These are phyloP conservation scores for Luzula sylvatica DNA, from an alignment of 176 grass and related monocot genomes.

Conservation along the genomic window DNA sequence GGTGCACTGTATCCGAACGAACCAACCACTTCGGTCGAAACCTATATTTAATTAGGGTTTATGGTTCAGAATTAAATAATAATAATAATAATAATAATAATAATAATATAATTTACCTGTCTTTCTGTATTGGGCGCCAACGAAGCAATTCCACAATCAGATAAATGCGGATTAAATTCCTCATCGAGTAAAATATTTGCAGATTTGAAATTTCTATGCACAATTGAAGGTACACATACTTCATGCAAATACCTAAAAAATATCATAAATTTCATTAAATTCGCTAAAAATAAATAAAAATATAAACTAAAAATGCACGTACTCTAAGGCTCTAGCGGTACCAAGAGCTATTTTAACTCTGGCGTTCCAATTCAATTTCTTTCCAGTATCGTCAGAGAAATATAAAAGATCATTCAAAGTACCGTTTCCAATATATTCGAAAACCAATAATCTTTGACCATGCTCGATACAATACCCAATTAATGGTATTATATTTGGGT, in stretches of 20 bases:
- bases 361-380: conserved; percentile 80
- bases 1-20: conserved; percentile 99
- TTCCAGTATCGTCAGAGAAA: conserved; percentile 67
- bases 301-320: conserved; percentile 22
- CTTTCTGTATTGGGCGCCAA: conserved; percentile 89
- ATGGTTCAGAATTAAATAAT: conserved; percentile 13
- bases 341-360: conserved; percentile 69
- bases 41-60: conserved; percentile 31
- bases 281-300: not conserved
- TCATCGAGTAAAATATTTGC: conserved; percentile 95
- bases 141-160: conserved; percentile 83
- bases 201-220: conserved; percentile 94
- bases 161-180: conserved; percentile 86
- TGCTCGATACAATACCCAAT: conserved; percentile 84
- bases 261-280: not conserved
- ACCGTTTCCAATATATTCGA: conserved; percentile 72
- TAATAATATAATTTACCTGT: conserved; percentile 38
- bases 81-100: conserved; percentile 9
- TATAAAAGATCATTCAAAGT: conserved; percentile 83
- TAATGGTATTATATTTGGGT: conserved; percentile 79
- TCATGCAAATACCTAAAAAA: conserved; percentile 80
- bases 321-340: conserved; percentile 89
- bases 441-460: conserved; percentile 84
- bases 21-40: conserved; percentile 69
- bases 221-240: conserved; percentile 87